Evolutionary conservation across 768 basidiomycete genomes (phyloP).

Genomic region (Trametes gibbosa): DNA sequence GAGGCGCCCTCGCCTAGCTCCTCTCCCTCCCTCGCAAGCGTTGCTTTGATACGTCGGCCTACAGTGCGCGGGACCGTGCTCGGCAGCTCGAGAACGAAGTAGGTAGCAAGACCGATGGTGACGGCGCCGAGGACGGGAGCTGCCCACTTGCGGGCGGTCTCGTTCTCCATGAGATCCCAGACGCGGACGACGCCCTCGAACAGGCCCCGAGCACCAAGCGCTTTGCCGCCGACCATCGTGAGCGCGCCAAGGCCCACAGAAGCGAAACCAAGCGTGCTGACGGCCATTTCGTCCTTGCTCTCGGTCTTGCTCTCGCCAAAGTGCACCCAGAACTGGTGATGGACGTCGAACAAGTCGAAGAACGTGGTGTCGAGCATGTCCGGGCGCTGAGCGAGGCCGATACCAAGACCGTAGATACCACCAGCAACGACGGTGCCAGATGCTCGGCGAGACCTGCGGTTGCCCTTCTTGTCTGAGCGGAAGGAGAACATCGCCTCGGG

Average conservation of each 20-base stretch:
- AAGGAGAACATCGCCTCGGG: conserved; percentile 96
- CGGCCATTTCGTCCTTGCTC: conserved; percentile 40
- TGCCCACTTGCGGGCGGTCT: conserved; percentile 79
- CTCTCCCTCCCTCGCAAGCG: conserved; percentile 50
- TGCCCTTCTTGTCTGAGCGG: conserved; percentile 35
- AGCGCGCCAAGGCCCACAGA: conserved; percentile 82
- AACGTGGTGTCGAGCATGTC: conserved; percentile 80
- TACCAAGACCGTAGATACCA: conserved; percentile 75
- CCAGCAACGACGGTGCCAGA: conserved; percentile 67
- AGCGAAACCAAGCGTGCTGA: conserved; percentile 68
- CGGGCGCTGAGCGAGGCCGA: conserved; percentile 72
- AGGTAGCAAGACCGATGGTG: conserved; percentile 70
- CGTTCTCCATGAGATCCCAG: conserved; percentile 77
- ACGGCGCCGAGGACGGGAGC: conserved; percentile 81
- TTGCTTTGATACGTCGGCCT: conserved; percentile 75
- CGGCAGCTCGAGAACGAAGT: conserved; percentile 86
- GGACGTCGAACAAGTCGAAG: conserved; percentile 83
- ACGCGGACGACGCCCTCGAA: conserved; percentile 78
- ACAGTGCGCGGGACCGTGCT: conserved; percentile 85
- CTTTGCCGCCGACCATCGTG: conserved; percentile 86
- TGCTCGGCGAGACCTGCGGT: conserved; percentile 34
- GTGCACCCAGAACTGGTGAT: conserved; percentile 71
- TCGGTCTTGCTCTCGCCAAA: conserved; percentile 57
- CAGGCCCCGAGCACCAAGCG: conserved; percentile 69
- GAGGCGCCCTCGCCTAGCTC: conserved; percentile 46